Evolutionary conservation across 768 basidiomycete species (phyloP).

Genomic region (Mrakia gelida): DNA sequence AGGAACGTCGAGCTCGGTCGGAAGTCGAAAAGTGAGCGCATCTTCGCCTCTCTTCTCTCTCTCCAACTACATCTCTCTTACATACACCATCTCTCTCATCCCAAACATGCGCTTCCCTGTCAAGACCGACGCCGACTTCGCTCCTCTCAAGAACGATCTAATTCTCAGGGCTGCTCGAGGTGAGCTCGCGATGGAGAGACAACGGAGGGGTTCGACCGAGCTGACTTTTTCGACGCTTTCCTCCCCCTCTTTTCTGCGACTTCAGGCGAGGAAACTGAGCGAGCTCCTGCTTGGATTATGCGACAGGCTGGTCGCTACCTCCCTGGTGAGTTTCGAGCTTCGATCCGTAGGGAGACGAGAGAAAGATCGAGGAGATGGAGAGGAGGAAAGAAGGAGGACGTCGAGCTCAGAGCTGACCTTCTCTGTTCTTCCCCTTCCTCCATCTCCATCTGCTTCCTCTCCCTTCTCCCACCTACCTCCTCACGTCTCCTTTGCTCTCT

Average conservation of each 20-base stretch:
- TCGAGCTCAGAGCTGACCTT: background rate
- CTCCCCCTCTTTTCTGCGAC: background rate
- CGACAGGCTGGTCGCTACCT: slow-evolving; percentile 93
- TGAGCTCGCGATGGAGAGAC: slow-evolving; percentile 44
- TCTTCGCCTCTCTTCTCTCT: background rate
- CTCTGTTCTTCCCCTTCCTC: background rate
- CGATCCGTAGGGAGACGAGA: too few species aligned
- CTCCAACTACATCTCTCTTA: background rate
- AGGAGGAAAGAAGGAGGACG: background rate
- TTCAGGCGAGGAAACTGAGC: slow-evolving; percentile 74
- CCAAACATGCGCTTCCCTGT: background rate
- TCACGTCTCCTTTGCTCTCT: background rate
- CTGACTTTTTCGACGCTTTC: too few species aligned
- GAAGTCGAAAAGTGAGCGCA: background rate
- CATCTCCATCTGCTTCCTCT: slow-evolving; percentile 33
- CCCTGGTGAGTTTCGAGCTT: slow-evolving; percentile 57
- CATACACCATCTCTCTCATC: background rate
- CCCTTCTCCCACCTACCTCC: background rate
- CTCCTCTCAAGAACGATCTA: slow-evolving; percentile 70
- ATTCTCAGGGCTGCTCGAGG: slow-evolving; percentile 82
- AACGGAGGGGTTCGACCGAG: background rate
- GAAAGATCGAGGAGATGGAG: background rate
- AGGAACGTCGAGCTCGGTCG: too few species aligned
- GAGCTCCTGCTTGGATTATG: slow-evolving; percentile 98
- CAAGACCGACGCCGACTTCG: slow-evolving; percentile 33